A percentile compares a stretch with the other conserved stretches of the same genome.
Conservation (phyloP, 257 asterid genomes). For the Anisodus acutangulus region DNA sequence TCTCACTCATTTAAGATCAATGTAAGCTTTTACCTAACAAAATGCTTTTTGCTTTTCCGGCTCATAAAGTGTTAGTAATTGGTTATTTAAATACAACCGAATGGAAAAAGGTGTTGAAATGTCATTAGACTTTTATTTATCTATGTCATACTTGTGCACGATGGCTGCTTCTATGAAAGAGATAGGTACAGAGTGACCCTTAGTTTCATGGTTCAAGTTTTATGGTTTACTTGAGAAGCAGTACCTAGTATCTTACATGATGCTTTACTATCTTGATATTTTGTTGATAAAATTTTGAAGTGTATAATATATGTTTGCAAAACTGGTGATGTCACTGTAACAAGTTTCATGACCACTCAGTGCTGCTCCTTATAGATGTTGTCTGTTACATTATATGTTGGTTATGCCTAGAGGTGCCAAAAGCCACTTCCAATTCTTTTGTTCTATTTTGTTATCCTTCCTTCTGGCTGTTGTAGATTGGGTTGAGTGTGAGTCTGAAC, state of each 20-base stretch:
- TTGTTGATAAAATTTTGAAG: background rate
- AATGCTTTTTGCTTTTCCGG: background rate
- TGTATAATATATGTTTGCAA: background rate
- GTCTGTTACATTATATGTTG: background rate
- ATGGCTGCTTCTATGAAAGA: background rate
- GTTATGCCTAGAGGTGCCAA: background rate
- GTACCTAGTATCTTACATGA: background rate
- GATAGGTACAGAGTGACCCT: background rate
- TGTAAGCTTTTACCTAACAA: conserved; percentile 57
- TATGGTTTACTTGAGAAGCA: background rate
- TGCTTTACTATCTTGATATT: background rate
- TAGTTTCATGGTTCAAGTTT: background rate
- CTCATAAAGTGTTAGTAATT: background rate
- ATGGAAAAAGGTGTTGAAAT: background rate
- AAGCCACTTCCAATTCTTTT: background rate
- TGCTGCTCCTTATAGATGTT: background rate
- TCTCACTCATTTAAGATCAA: conserved; percentile 62
- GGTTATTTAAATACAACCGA: background rate
- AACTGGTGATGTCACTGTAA: background rate
- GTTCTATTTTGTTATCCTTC: background rate
- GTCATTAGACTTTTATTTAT: background rate
- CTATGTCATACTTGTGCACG: background rate
- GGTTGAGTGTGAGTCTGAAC: background rate
- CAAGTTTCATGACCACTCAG: background rate
- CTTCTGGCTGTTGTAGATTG: background rate